A percentile compares a stretch with the other conserved stretches of the same genome.
These are phyloP conservation scores for Trichoderma reesei DNA, from an alignment of 495 filamentous ascomycete species.

Conservation along the genomic window DNA sequence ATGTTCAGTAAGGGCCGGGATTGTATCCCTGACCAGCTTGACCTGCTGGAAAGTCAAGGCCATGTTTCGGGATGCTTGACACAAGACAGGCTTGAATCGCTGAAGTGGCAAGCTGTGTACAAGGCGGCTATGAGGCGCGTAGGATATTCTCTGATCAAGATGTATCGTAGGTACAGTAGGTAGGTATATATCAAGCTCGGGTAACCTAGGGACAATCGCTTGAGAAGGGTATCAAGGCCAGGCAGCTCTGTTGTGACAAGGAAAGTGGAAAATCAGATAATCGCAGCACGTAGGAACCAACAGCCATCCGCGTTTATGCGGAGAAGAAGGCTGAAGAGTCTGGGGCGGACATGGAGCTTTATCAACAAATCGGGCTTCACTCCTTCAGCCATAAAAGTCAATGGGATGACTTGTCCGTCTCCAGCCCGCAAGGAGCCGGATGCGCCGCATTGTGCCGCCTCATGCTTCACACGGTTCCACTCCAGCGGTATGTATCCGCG, in stretches of 20 bases:
- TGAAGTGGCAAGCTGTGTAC: no score
- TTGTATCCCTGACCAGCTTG: constrained; percentile 34
- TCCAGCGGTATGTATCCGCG: not conserved
- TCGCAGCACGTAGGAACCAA: not conserved
- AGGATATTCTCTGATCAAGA: no score
- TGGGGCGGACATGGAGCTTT: not conserved
- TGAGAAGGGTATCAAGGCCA: not conserved
- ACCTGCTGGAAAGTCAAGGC: constrained; percentile 33
- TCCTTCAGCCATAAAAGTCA: not conserved
- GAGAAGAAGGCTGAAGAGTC: not conserved
- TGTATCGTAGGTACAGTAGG: not conserved
- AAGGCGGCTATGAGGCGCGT: no score
- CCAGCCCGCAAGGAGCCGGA: not conserved
- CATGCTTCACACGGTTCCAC: no score
- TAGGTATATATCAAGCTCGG: not conserved
- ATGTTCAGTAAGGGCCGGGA: constrained; percentile 47
- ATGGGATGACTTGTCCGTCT: not conserved
- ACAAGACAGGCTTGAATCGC: no score
- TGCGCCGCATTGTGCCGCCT: not conserved
- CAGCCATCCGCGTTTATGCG: not conserved
- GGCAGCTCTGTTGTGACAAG: not conserved
- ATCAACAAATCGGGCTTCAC: not conserved
- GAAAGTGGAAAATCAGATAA: not conserved
- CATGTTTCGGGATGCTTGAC: constrained; percentile 17
- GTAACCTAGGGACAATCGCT: not conserved